Percentiles rank a stretch among this genome's conserved stretches.
These are phyloP conservation scores for Conringia planisiliqua DNA, from an alignment of 345 rosid genomes.

Conservation along the genomic window DNA sequence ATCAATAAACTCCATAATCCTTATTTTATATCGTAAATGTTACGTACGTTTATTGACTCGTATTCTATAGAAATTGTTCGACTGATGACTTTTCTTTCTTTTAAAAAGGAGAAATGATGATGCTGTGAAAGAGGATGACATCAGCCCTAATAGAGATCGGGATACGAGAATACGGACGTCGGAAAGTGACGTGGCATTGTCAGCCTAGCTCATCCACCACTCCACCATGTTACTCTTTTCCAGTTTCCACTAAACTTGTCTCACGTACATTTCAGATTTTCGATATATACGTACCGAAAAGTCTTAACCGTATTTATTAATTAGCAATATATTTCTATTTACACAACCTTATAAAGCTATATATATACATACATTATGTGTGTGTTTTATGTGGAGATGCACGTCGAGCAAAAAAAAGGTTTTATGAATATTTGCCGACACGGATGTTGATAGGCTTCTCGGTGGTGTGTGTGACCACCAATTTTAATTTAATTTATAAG, in stretches of 20 bases:
- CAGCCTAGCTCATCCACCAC: constrained; percentile 20
- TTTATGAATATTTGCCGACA: constrained; percentile 35
- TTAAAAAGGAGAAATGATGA: neutral
- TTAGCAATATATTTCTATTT: neutral
- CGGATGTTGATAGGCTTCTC: constrained; percentile 29
- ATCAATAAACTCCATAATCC: too few relatives aligned
- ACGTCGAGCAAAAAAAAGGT: neutral
- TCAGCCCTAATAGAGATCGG: constrained; percentile 22
- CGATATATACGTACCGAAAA: constrained; percentile 14
- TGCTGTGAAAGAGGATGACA: neutral
- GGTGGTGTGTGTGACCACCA: constrained; percentile 33
- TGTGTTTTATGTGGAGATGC: constrained; percentile 16
- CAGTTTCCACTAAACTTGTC: constrained; percentile 32
- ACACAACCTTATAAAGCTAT: neutral
- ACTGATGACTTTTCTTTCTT: neutral
- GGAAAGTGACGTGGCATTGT: constrained; percentile 20
- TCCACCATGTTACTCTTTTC: constrained; percentile 16
- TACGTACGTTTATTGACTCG: neutral
- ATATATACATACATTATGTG: neutral
- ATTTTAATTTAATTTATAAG: neutral
- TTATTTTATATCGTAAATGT: neutral
- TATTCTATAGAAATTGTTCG: neutral
- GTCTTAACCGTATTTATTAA: neutral
- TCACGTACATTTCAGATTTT: constrained; percentile 15
- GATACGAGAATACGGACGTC: constrained; percentile 18